These are phyloP conservation scores for Solanum acaule DNA, from an alignment of 257 asterid genomes.

Conservation along the genomic window DNA sequence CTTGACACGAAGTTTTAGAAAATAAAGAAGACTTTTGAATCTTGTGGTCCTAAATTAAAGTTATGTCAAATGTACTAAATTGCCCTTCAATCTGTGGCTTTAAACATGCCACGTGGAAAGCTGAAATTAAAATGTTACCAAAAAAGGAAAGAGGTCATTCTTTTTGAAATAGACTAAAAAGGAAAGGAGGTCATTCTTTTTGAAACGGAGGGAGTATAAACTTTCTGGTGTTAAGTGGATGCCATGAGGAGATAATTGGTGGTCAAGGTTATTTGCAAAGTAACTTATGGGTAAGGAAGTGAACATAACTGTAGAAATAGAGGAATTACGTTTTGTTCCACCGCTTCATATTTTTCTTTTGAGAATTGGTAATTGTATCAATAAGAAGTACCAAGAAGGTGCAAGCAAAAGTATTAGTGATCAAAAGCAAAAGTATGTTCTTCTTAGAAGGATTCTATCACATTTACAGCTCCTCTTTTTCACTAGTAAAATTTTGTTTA, in stretches of 20 bases:
- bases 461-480: not conserved
- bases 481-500: not conserved
- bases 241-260: not conserved
- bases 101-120: too few relatives aligned
- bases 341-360: not conserved
- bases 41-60: too few relatives aligned
- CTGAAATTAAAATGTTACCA: too few relatives aligned
- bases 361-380: not conserved
- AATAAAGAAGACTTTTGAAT: too few relatives aligned
- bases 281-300: not conserved
- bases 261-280: not conserved
- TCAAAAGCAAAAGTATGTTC: not conserved
- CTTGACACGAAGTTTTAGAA: too few relatives aligned
- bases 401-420: not conserved
- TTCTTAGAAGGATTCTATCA: not conserved
- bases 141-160: too few relatives aligned
- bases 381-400: not conserved
- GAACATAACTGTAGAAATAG: not conserved
- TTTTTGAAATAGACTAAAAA: too few relatives aligned
- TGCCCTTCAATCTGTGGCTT: too few relatives aligned
- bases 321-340: not conserved
- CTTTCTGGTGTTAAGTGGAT: not conserved
- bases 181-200: too few relatives aligned
- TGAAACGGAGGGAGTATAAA: not conserved
- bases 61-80: too few relatives aligned